Evolutionary conservation across 2,329 filamentous ascomycete genomes (phyloP), one percentile per base, ranked within the genome.

Genomic region (Botrytis tulipae): DNA sequence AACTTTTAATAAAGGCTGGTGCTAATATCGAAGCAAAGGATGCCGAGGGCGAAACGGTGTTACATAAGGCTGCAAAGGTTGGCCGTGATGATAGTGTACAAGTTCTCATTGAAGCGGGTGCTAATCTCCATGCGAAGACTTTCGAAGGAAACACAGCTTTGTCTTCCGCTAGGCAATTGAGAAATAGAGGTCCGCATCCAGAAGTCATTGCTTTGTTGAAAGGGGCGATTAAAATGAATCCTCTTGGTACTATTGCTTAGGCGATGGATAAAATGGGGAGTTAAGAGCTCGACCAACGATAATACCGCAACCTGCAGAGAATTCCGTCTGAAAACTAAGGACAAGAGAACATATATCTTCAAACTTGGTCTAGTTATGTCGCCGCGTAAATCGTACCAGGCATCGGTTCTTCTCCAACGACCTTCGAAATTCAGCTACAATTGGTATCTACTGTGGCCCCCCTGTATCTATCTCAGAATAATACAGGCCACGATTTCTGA

Each of bases 81-180:
- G 57, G 66, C 35, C n/a, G 44, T 16, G 67, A 62, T 16, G 57
- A 70, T 54, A 54, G n/a, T 51, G 66, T 65, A 18, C 20, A 60
- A 48, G 25, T 51, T 29, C 65, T 73, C 22, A 20, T 71, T 40
- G 59, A 46, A 16, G 42, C 42, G 5, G 59, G 32, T 40, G 42
- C 37, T 18, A 29, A 44, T 71, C 25, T 42, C 8, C 60, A 71
- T 32, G 20, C 7, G 16, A 42, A 51, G 4, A 54, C 20, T 32
- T 66, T 42, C 32, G 46, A 66, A 22, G 70, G 25, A 25, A 71
- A 44, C 18, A 71, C 42, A 9, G 44, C 46, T 32, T 35, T 71
- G 14, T 4, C 44, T 66, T 51, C 44, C 2, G 37, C 70, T 35
- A 35, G 46, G 3, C 29, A 32, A 35, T 37, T 29, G 6, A n/a